Conservation (phyloP, 2,329 filamentous ascomycete genomes). For the Cladosporium halotolerans region DNA sequence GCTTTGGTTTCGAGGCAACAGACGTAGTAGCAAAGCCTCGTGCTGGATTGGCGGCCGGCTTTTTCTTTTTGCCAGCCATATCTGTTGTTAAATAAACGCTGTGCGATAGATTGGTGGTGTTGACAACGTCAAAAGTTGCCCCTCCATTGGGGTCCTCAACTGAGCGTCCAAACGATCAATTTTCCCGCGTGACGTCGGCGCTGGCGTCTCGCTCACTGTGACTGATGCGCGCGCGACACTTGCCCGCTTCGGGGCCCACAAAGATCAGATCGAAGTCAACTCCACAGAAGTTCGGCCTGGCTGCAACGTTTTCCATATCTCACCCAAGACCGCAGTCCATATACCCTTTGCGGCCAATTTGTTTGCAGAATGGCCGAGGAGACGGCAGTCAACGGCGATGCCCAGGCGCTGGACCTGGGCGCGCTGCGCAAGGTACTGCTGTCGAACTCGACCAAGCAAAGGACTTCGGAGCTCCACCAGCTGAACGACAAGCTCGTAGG, state of each 20-base stretch:
- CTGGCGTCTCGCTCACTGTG: background rate
- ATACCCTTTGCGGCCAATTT: background rate
- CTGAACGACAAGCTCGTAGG: conserved; percentile 39
- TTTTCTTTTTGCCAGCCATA: conserved; percentile 70
- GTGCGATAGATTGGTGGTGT: background rate
- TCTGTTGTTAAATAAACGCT: background rate
- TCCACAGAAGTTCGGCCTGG: background rate
- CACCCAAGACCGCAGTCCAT: conserved; percentile 2
- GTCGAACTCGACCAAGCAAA: conserved; percentile 43
- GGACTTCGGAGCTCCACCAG: conserved; percentile 39
- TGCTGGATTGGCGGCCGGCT: conserved; percentile 77
- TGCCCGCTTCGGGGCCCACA: background rate
- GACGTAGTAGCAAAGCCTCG: conserved; percentile 93
- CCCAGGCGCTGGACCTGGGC: conserved; percentile 18
- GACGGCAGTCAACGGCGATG: conserved; percentile 18
- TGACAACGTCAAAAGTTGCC: background rate
- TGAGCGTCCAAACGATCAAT: background rate
- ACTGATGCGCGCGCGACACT: background rate
- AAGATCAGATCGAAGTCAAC: background rate
- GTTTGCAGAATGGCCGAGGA: conserved; percentile 19
- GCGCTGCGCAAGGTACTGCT: conserved; percentile 35
- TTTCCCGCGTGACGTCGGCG: background rate
- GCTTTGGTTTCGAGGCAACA: conserved; percentile 64
- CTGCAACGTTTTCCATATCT: conserved; percentile 3
- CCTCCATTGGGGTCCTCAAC: background rate